These are phyloP conservation scores for Tubosaeta brunneosetosa DNA, from an alignment of 768 basidiomycete genomes.

Conservation along the genomic window DNA sequence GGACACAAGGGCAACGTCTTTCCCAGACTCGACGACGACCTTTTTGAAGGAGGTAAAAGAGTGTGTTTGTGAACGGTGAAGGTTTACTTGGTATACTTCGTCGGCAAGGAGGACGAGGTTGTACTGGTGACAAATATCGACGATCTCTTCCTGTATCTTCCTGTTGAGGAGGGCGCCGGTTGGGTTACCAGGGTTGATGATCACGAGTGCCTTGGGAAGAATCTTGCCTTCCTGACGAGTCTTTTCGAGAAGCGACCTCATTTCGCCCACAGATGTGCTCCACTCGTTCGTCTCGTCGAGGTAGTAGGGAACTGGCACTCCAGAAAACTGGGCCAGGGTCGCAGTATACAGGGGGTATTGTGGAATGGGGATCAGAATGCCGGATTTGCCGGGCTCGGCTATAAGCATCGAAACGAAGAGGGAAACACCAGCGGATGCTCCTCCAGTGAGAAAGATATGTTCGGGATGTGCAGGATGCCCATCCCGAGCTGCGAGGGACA, in stretches of 20 bases:
- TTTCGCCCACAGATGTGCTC: slow-evolving; percentile 69
- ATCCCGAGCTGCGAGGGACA: slow-evolving; percentile 64
- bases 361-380: slow-evolving; percentile 93
- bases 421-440: slow-evolving; percentile 93
- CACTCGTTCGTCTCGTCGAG: slow-evolving; percentile 80
- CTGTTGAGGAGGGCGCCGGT: slow-evolving; percentile 82
- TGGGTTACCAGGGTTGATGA: slow-evolving; percentile 99
- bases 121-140: slow-evolving; percentile 82
- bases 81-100: slow-evolving; percentile 97
- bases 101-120: slow-evolving; percentile 89
- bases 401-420: slow-evolving; percentile 80
- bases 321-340: slow-evolving; percentile 79
- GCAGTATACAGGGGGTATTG: slow-evolving; percentile 99
- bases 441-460: slow-evolving; percentile 91
- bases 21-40: slow-evolving; percentile 62
- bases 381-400: slow-evolving; percentile 51
- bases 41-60: slow-evolving; percentile 95
- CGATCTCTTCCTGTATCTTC: slow-evolving; percentile 65
- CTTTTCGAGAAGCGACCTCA: slow-evolving; percentile 62
- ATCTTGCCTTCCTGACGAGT: slow-evolving; percentile 55
- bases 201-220: slow-evolving; percentile 77
- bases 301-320: slow-evolving; percentile 82
- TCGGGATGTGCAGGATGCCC: slow-evolving; percentile 78
- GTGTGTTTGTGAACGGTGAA: slow-evolving; percentile 62
- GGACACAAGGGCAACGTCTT: slow-evolving; percentile 72